Evolutionary conservation across 2,329 filamentous ascomycete species (phyloP), one percentile per base, ranked within the genome.

Genomic region (Apiospora aurea): DNA sequence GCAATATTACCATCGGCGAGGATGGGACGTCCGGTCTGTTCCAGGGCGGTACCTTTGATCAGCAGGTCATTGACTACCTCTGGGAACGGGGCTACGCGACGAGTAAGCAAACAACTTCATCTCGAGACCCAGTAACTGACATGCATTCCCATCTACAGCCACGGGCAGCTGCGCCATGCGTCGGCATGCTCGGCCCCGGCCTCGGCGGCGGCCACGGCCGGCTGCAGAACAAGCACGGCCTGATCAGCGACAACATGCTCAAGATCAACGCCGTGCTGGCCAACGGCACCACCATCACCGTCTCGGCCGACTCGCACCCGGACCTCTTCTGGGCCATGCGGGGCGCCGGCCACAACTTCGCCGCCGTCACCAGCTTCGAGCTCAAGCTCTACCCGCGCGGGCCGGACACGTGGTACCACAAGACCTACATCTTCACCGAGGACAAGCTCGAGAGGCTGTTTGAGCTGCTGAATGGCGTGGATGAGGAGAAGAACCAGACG

Each of bases 261-360:
- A 29, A 73, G 29, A 24, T 69, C 10, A 69, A 71, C 51, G 41
- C 69, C 14, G 68, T 72, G 10, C 71, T 72, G 41, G 68, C 53
- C 24, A 68, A 72, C 41, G 69, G 71, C 29, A 57, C 57, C 67
- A 51, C 41, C 53, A 69, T 47, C 67, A 73, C 68, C 66, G 71
- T 47, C 69, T 72, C 41, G 68, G 46, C 16, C 51, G 57, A 47
- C 44, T 72, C 24, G 69, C 72, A 24, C 57, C 2, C 26, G 6
- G 82, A 83, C 70, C 78, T 85, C 8, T 84, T 84, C 75, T 84
- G 82, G 82, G 83, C 18, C 6, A 78, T 0, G 77, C 75, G 84
- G 71, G 88, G 89, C 1, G 88, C 88, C 1, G 88, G 88, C 1
- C 86, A 89, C 72, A 90, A 90, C 78, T 90, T 90, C 72, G 88